Conservation (phyloP, 2,329 filamentous ascomycete species). For the Scytalidium lignicola region DNA sequence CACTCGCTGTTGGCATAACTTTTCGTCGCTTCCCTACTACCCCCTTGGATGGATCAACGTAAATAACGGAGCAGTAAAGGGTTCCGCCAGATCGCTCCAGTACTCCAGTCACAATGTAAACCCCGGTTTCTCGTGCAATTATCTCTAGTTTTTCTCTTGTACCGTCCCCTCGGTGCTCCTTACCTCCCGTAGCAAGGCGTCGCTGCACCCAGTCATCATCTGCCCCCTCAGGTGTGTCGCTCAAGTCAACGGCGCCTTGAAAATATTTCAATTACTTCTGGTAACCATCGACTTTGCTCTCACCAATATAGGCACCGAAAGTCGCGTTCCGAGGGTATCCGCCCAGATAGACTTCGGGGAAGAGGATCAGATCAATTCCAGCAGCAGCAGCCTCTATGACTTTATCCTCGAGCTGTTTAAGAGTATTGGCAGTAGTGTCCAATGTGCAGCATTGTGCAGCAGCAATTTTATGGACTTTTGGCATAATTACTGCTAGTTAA, state of each 20-base stretch:
- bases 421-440: slow-evolving; percentile 47
- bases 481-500: no score
- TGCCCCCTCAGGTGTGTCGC: slow-evolving; percentile 68
- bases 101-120: slow-evolving; percentile 75
- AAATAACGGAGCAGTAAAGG: slow-evolving; percentile 77
- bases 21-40: slow-evolving; percentile 82
- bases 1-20: slow-evolving; percentile 84
- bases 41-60: slow-evolving; percentile 70
- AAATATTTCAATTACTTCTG: slow-evolving; percentile 83
- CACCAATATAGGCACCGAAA: slow-evolving; percentile 73
- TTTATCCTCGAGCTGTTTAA: slow-evolving; percentile 59
- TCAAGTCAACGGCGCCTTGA: slow-evolving; percentile 72
- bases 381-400: slow-evolving; percentile 54
- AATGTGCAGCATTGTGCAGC: slow-evolving; percentile 47
- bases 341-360: slow-evolving; percentile 88
- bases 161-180: slow-evolving; percentile 59
- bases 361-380: slow-evolving; percentile 66
- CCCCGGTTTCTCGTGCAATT: slow-evolving; percentile 69
- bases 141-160: slow-evolving; percentile 75
- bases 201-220: slow-evolving; percentile 68
- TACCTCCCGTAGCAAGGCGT: slow-evolving; percentile 40
- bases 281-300: slow-evolving; percentile 61
- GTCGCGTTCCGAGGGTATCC: slow-evolving; percentile 79
- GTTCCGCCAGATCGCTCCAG: slow-evolving; percentile 79
- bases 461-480: slow-evolving; percentile 26